Percentiles rank a stretch among this genome's conserved stretches.
Conservation (phyloP, 495 filamentous ascomycete species). For the Achaetomiella virescens region DNA sequence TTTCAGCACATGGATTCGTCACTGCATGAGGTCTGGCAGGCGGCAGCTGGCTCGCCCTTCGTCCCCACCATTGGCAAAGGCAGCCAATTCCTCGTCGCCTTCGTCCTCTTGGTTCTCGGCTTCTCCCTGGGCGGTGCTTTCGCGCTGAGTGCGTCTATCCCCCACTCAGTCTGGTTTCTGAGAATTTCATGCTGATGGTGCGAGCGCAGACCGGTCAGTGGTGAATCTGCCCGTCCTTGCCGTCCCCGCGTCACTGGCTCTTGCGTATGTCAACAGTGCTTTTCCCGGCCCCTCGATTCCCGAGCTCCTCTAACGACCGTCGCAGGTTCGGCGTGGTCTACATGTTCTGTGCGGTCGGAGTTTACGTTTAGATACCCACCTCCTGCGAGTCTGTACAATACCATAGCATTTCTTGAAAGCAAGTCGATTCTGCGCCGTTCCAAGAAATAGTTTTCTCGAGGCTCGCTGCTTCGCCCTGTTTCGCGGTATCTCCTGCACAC, state of each 20-base stretch:
- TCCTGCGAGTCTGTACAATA: slow-evolving; percentile 38
- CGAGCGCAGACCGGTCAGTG: slow-evolving; percentile 79
- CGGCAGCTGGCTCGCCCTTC: slow-evolving; percentile 77
- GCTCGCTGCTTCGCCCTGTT: slow-evolving; percentile 2
- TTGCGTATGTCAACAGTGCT: slow-evolving; percentile 61
- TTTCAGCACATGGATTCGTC: slow-evolving; percentile 57
- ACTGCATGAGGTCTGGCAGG: slow-evolving; percentile 83
- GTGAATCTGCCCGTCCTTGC: slow-evolving; percentile 70
- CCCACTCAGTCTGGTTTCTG: not conserved
- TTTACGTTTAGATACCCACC: slow-evolving; percentile 75
- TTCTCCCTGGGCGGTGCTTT: slow-evolving; percentile 63
- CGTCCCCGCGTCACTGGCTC: slow-evolving; percentile 76
- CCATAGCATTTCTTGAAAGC: slow-evolving; percentile 19
- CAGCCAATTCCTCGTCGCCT: slow-evolving; percentile 77
- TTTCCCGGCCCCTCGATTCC: not conserved
- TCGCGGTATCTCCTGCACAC: not conserved
- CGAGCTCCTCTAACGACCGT: slow-evolving; percentile 13
- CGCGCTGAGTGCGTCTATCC: slow-evolving; percentile 64
- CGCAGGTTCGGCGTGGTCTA: slow-evolving; percentile 87
- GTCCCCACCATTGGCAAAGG: slow-evolving; percentile 73
- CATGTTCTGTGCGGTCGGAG: slow-evolving; percentile 97
- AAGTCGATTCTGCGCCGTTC: slow-evolving; percentile 13
- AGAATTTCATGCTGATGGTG: not conserved
- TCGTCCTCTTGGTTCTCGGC: slow-evolving; percentile 66
- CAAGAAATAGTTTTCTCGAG: not conserved